A percentile compares a stretch with the other conserved stretches of the same genome.
Evolutionary conservation across 768 basidiomycete genomes (phyloP).

Genomic region (Amanita jacksonii): DNA sequence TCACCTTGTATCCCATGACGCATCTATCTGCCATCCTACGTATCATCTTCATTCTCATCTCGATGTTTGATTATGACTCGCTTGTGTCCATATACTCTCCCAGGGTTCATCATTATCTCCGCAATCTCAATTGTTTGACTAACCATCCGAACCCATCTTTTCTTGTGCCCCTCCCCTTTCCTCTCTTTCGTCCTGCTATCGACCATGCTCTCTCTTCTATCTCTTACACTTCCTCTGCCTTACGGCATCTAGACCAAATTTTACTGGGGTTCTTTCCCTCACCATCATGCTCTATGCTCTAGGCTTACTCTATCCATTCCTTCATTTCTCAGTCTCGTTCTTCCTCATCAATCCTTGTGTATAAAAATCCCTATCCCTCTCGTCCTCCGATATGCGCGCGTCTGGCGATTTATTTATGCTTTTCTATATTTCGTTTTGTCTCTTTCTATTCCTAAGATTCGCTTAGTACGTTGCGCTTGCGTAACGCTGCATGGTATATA

Average conservation of each 20-base stretch:
- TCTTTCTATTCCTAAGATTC: slow-evolving; percentile 7
- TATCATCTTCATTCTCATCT: slow-evolving; percentile 14
- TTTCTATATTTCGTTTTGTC: slow-evolving; percentile 7
- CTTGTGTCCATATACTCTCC: slow-evolving; percentile 15
- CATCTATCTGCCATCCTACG: slow-evolving; percentile 13
- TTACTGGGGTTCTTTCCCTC: slow-evolving; percentile 12
- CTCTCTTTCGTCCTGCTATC: slow-evolving; percentile 9
- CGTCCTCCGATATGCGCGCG: slow-evolving; percentile 11
- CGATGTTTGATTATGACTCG: slow-evolving; percentile 15
- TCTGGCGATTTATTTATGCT: slow-evolving; percentile 1
- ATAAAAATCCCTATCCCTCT: slow-evolving; percentile 10
- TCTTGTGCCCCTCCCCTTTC: slow-evolving; percentile 9
- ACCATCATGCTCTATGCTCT: slow-evolving; percentile 19
- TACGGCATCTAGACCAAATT: slow-evolving; percentile 14
- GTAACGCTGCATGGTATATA: slow-evolving; percentile 18
- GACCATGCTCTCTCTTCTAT: slow-evolving; percentile 8
- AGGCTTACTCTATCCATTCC: neutral
- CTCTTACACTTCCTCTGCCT: slow-evolving; percentile 5
- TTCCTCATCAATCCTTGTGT: slow-evolving; percentile 11
- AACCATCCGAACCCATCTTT: slow-evolving; percentile 11
- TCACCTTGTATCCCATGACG: slow-evolving; percentile 12
- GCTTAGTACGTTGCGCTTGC: slow-evolving; percentile 6
- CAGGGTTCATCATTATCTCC: slow-evolving; percentile 16
- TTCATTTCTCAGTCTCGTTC: slow-evolving; percentile 11
- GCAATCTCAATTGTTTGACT: slow-evolving; percentile 10